These are phyloP conservation scores for Xylaria palmicola DNA, from an alignment of 495 filamentous ascomycete species.

Conservation along the genomic window DNA sequence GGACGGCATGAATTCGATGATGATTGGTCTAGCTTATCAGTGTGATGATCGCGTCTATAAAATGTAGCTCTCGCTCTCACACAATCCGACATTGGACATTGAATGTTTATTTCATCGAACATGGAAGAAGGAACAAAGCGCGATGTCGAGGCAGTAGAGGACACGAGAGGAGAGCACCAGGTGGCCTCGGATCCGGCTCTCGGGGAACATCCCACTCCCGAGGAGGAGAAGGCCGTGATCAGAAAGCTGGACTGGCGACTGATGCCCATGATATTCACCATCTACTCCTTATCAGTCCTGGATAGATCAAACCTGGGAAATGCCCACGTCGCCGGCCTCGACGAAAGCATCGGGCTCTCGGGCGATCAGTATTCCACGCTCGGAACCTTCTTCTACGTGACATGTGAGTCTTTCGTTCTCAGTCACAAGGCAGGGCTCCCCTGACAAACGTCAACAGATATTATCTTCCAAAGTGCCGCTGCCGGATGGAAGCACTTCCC, in stretches of 20 bases:
- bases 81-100: not conserved
- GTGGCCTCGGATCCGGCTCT: not conserved
- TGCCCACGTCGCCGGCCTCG: conserved; percentile 52
- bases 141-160: not conserved
- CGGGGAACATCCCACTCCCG: conserved; percentile 10
- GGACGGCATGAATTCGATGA: too few species aligned
- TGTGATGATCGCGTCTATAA: not conserved
- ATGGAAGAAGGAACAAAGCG: not conserved
- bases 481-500: conserved; percentile 72
- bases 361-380: conserved; percentile 32
- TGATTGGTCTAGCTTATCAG: not conserved
- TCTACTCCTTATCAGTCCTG: conserved; percentile 73
- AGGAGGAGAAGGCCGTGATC: conserved; percentile 33
- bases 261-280: conserved; percentile 44
- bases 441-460: conserved; percentile 40
- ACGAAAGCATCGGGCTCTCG: conserved; percentile 23
- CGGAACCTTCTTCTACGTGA: conserved; percentile 38
- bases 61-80: not conserved
- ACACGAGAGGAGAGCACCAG: not conserved
- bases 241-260: conserved; percentile 40
- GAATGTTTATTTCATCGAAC: not conserved
- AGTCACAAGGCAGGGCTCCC: not conserved
- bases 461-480: conserved; percentile 72
- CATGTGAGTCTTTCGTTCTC: conserved; percentile 11
- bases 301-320: conserved; percentile 65